Percentiles rank a stretch among this genome's conserved stretches.
phyloP scores from a whole-genome alignment of 2,329 filamentous ascomycete species.

The Simplicillium aogashimaense region DNA sequence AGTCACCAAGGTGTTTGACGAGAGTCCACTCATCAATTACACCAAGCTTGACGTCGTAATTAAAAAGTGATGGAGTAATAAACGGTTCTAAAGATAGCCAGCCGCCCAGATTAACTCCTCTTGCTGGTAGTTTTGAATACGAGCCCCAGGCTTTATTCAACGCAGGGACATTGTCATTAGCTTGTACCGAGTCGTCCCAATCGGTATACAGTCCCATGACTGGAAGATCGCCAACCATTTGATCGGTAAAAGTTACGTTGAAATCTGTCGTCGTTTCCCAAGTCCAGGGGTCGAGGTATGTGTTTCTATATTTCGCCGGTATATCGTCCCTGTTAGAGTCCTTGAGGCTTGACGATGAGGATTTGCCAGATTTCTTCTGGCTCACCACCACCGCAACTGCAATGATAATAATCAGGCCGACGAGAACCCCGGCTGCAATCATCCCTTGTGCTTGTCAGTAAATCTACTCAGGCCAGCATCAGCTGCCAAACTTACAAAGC shows the following conservation, averaged over 20 bases:
- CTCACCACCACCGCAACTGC: slow-evolving; percentile 52
- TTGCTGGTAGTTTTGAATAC: slow-evolving; percentile 69
- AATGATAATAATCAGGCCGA: slow-evolving; percentile 57
- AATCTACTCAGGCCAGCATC: slow-evolving; percentile 1
- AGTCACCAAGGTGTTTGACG: slow-evolving; percentile 56
- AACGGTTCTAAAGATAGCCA: slow-evolving; percentile 94
- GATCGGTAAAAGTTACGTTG: slow-evolving; percentile 86
- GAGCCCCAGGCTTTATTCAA: slow-evolving; percentile 66
- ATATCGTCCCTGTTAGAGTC: slow-evolving; percentile 46
- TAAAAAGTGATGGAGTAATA: slow-evolving; percentile 87
- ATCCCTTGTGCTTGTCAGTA: slow-evolving; percentile 36
- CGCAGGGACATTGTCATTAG: slow-evolving; percentile 72
- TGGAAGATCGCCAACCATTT: slow-evolving; percentile 75
- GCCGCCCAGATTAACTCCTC: slow-evolving; percentile 86
- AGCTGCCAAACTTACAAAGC: slow-evolving; percentile 39
- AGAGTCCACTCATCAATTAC: slow-evolving; percentile 88
- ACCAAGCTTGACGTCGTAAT: slow-evolving; percentile 48
- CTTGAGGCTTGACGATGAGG: slow-evolving; percentile 29
- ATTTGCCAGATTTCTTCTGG: slow-evolving; percentile 41
- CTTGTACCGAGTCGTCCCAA: slow-evolving; percentile 74
- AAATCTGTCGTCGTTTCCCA: slow-evolving; percentile 89
- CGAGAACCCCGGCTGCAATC: slow-evolving; percentile 38
- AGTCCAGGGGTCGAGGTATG: slow-evolving; percentile 76
- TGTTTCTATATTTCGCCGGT: slow-evolving; percentile 58
- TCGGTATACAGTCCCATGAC: slow-evolving; percentile 78